Base-by-base conservation (phyloP, 495 filamentous ascomycete species). In the Penicillium desertorum region DNA sequence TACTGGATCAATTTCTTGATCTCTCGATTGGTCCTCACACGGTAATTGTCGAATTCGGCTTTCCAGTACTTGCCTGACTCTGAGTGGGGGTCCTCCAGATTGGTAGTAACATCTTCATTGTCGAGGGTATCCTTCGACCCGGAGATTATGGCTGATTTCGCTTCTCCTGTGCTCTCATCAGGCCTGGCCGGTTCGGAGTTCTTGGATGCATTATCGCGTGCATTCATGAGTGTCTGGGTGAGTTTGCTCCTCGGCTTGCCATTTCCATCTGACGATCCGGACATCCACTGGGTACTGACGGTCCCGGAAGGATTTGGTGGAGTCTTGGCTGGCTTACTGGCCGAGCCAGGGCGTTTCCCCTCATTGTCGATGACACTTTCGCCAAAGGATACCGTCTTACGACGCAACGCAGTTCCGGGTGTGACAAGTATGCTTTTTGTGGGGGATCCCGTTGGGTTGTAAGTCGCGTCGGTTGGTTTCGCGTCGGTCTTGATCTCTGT, bases 51-150 rank as follows among this genome's bases (percentile, higher is more conserved):
- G 63, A 89, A 96, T 68, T 96, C 86, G 10, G 84, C 81, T 69
- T 98, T 98, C 94, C 94, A 98, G 71, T 93, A 96, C 67, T 87
- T 86, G 3, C 92, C 92, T 2, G 91, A 96, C 61, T 87, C 83
- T 2, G 91, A 95, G 41, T 85, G 83, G 5, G 94, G 92, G 44
- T 89, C 84, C 49, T 87, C 83, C 50, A 96, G 74, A 68, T 97
- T 92, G 37, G 86, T 72, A 0, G 90, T 94, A 17, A 64, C 50
- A 22, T 84, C 70, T 53, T 96, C 89, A 34, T 78, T 75, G 17
- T 56, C 58, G 17, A 64, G 51, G 1, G 68, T 66, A 52, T 71
- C 62, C 17, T 63, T 47, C 10, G 60, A 47, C 19, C 49, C 50
- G 20, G 44, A 23, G 6, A 36, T 32, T 0, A 45, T 36, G 37